Conservation (phyloP, 2,329 filamentous ascomycete genomes). For the Cercospora berteroae region DNA sequence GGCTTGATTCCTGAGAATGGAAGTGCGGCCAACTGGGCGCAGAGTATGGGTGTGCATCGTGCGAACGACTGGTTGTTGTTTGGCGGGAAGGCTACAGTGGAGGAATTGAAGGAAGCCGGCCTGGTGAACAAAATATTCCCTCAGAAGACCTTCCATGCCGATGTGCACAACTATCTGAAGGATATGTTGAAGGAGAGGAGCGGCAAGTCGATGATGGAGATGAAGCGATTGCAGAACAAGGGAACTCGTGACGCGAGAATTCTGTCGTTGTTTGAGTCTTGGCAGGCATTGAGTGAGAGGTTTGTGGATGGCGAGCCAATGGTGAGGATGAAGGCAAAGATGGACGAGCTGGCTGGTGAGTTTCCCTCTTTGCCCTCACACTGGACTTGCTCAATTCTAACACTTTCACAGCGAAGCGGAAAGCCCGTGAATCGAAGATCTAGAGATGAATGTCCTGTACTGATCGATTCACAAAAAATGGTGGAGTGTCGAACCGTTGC, state of each 20-base stretch:
- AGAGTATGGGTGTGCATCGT: constrained; percentile 29
- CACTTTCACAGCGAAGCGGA: neutral
- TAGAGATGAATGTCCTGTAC: neutral
- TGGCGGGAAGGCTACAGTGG: constrained; percentile 28
- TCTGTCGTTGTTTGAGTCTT: constrained; percentile 28
- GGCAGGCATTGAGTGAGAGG: constrained; percentile 29
- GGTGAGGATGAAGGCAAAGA: constrained; percentile 33
- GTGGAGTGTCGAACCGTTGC: neutral
- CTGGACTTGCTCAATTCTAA: neutral
- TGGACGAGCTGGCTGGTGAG: constrained; percentile 31
- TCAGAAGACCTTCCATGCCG: constrained; percentile 29
- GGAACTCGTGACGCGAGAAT: constrained; percentile 25
- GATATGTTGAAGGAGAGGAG: constrained; percentile 29
- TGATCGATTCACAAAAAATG: neutral
- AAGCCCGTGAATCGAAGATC: constrained; percentile 1
- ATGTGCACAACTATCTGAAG: constrained; percentile 27
- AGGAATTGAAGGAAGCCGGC: constrained; percentile 31
- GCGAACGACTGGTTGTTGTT: constrained; percentile 33
- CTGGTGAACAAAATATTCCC: constrained; percentile 33
- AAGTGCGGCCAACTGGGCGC: constrained; percentile 29
- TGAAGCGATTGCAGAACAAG: constrained; percentile 32
- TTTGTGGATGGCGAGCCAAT: constrained; percentile 34
- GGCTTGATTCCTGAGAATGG: constrained; percentile 32
- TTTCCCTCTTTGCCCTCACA: neutral
- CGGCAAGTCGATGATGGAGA: constrained; percentile 33